Evolutionary conservation across 345 rosid genomes (phyloP).

Genomic region (Hypericum perforatum): DNA sequence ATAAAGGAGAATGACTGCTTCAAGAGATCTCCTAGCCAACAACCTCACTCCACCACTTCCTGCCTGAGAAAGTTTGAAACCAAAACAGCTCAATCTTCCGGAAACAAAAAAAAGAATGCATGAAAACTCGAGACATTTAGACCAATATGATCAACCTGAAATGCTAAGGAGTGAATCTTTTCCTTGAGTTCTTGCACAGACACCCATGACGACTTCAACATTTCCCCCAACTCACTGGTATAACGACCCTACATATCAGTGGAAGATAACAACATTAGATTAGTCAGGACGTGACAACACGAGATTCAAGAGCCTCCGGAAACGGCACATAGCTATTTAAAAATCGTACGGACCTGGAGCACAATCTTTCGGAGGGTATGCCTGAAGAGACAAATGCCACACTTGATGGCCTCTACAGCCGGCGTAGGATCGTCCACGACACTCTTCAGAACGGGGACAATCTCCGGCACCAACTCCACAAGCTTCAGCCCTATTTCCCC

Average conservation of each 20-base stretch:
- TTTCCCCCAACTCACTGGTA: conserved; percentile 53
- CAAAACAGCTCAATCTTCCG: conserved; percentile 8
- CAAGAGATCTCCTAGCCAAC: conserved; percentile 76
- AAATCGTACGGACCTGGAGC: conserved; percentile 41
- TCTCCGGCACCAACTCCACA: conserved; percentile 59
- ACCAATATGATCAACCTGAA: conserved; percentile 40
- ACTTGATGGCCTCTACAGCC: conserved; percentile 72
- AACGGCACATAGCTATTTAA: not conserved
- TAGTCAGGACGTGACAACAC: too few species aligned
- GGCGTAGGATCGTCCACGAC: conserved; percentile 69
- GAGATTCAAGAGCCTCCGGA: not conserved
- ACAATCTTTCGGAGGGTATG: conserved; percentile 50
- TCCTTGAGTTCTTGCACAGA: conserved; percentile 85
- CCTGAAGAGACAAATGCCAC: conserved; percentile 54
- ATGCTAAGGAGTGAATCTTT: conserved; percentile 59
- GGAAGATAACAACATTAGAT: conserved; percentile 7
- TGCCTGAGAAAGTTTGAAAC: conserved; percentile 36
- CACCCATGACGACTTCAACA: conserved; percentile 65
- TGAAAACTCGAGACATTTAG: conserved; percentile 3
- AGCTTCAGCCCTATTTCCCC: conserved; percentile 74
- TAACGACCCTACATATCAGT: conserved; percentile 46
- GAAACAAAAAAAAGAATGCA: conserved; percentile 10
- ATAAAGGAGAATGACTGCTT: conserved; percentile 77
- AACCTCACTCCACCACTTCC: conserved; percentile 74
- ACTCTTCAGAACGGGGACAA: conserved; percentile 59